Evolutionary conservation across 1,139 yeast species (phyloP).

Genomic region (Pichia terricola): DNA sequence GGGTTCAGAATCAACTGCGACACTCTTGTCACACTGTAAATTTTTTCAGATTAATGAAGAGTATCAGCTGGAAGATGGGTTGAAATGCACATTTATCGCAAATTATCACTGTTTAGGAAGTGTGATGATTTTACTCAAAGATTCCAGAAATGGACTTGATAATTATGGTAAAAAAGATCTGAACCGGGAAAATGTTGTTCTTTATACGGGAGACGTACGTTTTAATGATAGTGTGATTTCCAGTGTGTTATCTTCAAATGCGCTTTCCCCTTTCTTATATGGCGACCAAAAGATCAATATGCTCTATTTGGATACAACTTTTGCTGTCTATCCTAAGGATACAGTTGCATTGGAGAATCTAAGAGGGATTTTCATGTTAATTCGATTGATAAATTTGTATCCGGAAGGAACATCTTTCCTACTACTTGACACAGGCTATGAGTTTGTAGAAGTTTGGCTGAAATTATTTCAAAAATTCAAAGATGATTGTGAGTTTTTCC

Average conservation of each 20-base stretch:
- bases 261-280: conserved; percentile 6
- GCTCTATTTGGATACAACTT: conserved; percentile 17
- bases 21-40: too few relatives aligned
- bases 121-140: conserved; percentile 12
- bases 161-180: too few relatives aligned
- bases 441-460: conserved; percentile 17
- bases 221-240: conserved; percentile 8
- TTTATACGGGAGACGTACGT: conserved; percentile 17
- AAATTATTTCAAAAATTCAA: conserved; percentile 2
- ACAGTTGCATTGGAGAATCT: conserved; percentile 11
- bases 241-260: conserved; percentile 4
- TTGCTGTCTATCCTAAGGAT: conserved; percentile 10
- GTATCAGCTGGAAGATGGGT: background rate
- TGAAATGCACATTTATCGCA: conserved; percentile 12
- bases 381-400: conserved; percentile 7
- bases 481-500: background rate
- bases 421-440: conserved; percentile 9
- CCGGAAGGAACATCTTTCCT: conserved; percentile 12
- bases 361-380: conserved; percentile 8
- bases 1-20: too few relatives aligned
- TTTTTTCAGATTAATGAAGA: conserved; percentile 2
- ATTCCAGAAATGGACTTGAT: background rate
- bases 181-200: background rate
- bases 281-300: conserved; percentile 6
- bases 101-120: conserved; percentile 19